Evolutionary conservation across 305 asterid species (phyloP).

Genomic region (Fraxinus dipetala): DNA sequence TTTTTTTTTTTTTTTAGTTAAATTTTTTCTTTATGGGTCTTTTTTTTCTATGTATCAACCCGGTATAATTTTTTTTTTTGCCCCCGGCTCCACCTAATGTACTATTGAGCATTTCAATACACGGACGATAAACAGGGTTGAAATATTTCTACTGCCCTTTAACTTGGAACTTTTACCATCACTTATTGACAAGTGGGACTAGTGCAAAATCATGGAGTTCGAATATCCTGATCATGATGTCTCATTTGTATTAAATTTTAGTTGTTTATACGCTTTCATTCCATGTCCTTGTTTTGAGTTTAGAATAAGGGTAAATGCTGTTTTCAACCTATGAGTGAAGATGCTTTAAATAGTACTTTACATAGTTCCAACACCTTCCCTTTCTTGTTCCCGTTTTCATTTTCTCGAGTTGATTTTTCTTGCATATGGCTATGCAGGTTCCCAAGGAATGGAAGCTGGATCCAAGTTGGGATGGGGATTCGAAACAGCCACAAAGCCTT

Average conservation of each 20-base stretch:
- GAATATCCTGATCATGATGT: neutral
- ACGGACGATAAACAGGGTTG: neutral
- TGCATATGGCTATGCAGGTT: constrained; percentile 49
- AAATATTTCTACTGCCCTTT: neutral
- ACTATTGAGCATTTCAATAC: neutral
- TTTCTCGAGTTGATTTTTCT: neutral
- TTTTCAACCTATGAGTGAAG: neutral
- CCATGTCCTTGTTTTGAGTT: neutral
- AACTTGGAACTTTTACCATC: neutral
- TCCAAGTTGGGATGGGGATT: constrained; percentile 74
- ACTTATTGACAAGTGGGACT: neutral
- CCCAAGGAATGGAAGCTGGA: constrained; percentile 96
- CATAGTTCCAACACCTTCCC: neutral
- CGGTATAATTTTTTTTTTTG: too few relatives aligned
- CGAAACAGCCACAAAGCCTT: constrained; percentile 47
- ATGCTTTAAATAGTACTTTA: neutral
- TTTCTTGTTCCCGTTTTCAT: neutral
- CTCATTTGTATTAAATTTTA: neutral
- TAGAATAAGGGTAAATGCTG: neutral
- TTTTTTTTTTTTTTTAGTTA: too few relatives aligned
- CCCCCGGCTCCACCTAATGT: too few relatives aligned
- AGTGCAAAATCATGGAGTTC: neutral
- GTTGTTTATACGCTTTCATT: neutral
- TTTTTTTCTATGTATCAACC: too few relatives aligned
- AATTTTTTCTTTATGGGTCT: too few relatives aligned